Base-by-base conservation (phyloP, 768 basidiomycete genomes). In the Hydnomerulius pinastri region DNA sequence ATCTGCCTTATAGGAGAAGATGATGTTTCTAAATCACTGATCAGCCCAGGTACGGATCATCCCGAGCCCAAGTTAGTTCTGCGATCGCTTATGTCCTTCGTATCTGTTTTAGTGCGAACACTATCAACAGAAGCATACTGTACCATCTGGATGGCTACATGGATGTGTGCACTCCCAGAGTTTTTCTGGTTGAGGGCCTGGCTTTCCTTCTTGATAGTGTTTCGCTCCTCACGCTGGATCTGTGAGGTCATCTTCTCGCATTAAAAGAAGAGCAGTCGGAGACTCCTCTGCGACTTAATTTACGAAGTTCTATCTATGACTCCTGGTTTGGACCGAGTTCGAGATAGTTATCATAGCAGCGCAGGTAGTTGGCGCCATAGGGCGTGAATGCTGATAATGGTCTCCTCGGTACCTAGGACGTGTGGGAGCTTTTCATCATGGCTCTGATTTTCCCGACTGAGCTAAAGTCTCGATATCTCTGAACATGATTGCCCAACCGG, bases 21-120 rank as follows among this genome's bases (percentile, higher is more conserved):
- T 66, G 64, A 66, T 38, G 39, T 7, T 21, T 37, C 23, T 27
- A 5, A n/a, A 21, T 29, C 27, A 36, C 33, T 35, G 50, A 64
- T 63, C 61, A 47, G 32, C 24, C 9, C 41, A 54, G 64, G 63
- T 65, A 48, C 59, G 64, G 62, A 66, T 66, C 63, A 64, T 39
- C 27, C 42, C 58, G 54, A 28, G 7, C 18, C 7, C 58, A 58
- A 66, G 61, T 47, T 40, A 43, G 55, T 58, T 37, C 44, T 17
- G 23, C 41, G 6, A 8, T 10, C 6, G 55, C 61, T 64, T 4
- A 35, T 10, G 63, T 64, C 64, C n/a, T 42, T 50, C 53, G 48
- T 44, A 51, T 60, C 54, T 65, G 20, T n/a, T 42, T 20, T 36
- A 66, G 64, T 17, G n/a, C 35, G 50, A 58, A 64, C 40, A 53